Conservation (phyloP, 768 basidiomycete species). For the Russula emetica region DNA sequence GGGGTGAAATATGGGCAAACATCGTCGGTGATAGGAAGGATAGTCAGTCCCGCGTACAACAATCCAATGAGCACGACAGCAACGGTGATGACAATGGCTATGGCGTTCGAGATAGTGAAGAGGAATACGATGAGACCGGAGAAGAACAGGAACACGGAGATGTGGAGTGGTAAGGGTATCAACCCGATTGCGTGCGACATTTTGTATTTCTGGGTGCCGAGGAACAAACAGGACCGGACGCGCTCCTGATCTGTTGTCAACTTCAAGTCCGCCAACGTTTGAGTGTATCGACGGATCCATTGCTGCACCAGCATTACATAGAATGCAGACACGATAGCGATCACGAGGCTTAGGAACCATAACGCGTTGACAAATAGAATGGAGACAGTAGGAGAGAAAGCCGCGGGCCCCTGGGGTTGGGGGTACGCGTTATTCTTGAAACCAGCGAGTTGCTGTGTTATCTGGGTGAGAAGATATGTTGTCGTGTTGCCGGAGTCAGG, state of each 20-base stretch:
- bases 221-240: constrained; percentile 18
- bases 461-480: constrained; percentile 8
- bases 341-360: constrained; percentile 20
- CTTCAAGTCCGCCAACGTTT: constrained; percentile 2
- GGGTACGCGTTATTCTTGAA: constrained; percentile 2
- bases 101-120: background rate
- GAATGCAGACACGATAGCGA: constrained; percentile 17
- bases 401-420: background rate
- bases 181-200: constrained; percentile 32
- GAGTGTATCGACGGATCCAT: constrained; percentile 20
- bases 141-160: constrained; percentile 25
- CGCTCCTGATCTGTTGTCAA: background rate
- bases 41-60: constrained; percentile 10
- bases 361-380: constrained; percentile 18
- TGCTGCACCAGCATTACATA: constrained; percentile 20
- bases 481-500: constrained; percentile 11
- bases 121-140: constrained; percentile 22
- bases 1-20: constrained; percentile 23
- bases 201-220: constrained; percentile 11
- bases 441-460: constrained; percentile 16
- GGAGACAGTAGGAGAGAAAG: background rate
- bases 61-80: constrained; percentile 5
- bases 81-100: constrained; percentile 6
- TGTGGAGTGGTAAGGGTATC: constrained; percentile 19
- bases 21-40: constrained; percentile 5